Base-by-base conservation (phyloP, 2,329 filamentous ascomycete genomes). In the Ophiocordyceps polyrhachis-furcata region DNA sequence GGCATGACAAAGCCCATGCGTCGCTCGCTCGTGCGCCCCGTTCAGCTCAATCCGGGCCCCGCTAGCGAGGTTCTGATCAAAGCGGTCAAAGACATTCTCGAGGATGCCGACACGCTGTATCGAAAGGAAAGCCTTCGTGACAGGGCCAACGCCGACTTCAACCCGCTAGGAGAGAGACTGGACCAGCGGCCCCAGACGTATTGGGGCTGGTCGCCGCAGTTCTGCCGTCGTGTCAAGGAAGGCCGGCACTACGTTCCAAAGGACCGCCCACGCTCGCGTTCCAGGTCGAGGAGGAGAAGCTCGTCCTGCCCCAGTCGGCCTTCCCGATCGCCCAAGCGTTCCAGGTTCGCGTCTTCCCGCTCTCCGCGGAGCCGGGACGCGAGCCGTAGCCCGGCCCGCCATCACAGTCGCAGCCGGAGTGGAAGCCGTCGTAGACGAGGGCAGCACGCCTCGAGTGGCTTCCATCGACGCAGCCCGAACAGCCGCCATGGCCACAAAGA, bases 121-220 rank as follows among this genome's bases (percentile, higher is more conserved):
- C 67, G 66, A 8, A 70, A 69, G 21, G 68, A 69, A 13, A 62
- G 63, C n/a, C 56, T 56, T 1, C 60, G 70, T 20, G 65, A 74
- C 17, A 67, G 68, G 14, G 61, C 65, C 2, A 56, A 68, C 5
- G 61, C 69, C n/a, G 79, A 85, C 50, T 64, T 89, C n/a, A 81
- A 85, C 55, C 77, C 81, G 50, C 67, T 91, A 47, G 86, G 85
- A 12, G 81, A 91, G 56, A 63, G 71, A 15, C 66, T 19, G 17
- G n/a, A 85, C 44, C 63, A 78, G 17, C 58, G 74, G 3, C 77
- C 86, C 52, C 75, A 19, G n/a, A 84, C 82, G 1, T 93, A 93
- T 58, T 93, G 93, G 56, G 87, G 86, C 48, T 93, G 87, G 87
- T 89, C 85, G 5, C 72, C 74, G 37, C 67, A 68, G 1, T 91